Evolutionary conservation across 306 rosid genomes (phyloP), one percentile per base, ranked within the genome.

Genomic region (Corylus americana): DNA sequence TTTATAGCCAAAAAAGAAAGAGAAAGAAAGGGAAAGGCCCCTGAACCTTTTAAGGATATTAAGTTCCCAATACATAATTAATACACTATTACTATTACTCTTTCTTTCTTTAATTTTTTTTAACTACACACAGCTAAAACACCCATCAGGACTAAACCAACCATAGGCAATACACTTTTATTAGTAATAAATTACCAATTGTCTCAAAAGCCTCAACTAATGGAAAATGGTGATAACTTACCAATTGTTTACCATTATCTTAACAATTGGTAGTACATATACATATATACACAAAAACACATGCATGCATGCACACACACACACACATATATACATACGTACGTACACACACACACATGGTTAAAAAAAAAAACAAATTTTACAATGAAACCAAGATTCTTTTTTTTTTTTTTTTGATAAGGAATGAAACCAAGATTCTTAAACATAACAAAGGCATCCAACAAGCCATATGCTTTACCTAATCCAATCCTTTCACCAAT

Each of bases 401-500:
- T 48, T n/a, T n/a, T n/a, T n/a, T n/a, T n/a, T n/a, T n/a, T n/a
- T n/a, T n/a, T n/a, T n/a, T n/a, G n/a, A n/a, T n/a, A n/a, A n/a
- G n/a, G n/a, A 42, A 42, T 42, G 45, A 57, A 45, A 70, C 74
- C 48, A 53, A 42, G 73, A 71, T 77, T 45, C 27, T 49, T 48
- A 74, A 35, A 59, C 8, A 55, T 55, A 8, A 51, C 17, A 77
- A 53, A 73, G 39, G 54, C 22, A 70, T 42, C 22, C 55, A 77
- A 70, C 53, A 78, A 85, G 85, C 64, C 31, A 75, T 78, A 70
- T 12, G 29, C 84, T 67, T 82, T 95, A 96, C 99, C 99, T 83
- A 96, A 84, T 50, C 98, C 99, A 87, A 96, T 93, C 83, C 99
- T 91, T 86, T 93, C 98, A 79, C 98, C 97, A 88, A 93, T 76